phyloP scores from a whole-genome alignment of 2,329 filamentous ascomycete genomes.

The Gliomastix tumulicola region DNA sequence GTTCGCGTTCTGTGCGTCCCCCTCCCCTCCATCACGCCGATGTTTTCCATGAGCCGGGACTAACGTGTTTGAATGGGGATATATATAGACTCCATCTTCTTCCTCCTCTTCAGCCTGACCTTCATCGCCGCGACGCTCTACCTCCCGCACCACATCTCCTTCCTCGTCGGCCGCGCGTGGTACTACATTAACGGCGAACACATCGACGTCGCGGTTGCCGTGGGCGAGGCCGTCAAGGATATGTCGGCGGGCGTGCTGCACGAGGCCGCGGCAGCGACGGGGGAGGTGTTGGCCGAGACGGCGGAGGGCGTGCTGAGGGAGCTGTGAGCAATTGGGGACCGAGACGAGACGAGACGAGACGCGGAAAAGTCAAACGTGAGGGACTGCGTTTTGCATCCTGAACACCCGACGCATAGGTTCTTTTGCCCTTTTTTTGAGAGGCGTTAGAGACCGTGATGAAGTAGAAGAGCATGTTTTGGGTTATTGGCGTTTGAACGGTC shows the following conservation, averaged over 20 bases:
- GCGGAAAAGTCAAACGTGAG: too few relatives aligned
- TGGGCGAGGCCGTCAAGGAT: conserved; percentile 21
- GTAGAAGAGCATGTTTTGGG: too few relatives aligned
- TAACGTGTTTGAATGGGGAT: too few relatives aligned
- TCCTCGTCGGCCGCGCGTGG: conserved; percentile 78
- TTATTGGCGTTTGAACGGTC: too few relatives aligned
- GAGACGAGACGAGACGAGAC: too few relatives aligned
- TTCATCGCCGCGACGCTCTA: conserved; percentile 85
- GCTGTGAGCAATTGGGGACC: background rate
- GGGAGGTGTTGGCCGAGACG: conserved; percentile 9
- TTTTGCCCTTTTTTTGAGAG: too few relatives aligned
- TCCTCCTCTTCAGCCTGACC: conserved; percentile 82
- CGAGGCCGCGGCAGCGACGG: conserved; percentile 11
- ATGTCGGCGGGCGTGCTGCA: conserved; percentile 19
- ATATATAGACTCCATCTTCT: conserved; percentile 78
- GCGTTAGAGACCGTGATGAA: too few relatives aligned
- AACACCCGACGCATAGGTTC: too few relatives aligned
- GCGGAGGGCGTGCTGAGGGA: conserved; percentile 14
- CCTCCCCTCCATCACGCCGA: conserved; percentile 5
- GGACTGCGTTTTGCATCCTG: too few relatives aligned
- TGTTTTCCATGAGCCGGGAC: too few relatives aligned
- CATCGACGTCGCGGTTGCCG: conserved; percentile 34
- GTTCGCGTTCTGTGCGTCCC: conserved; percentile 82
- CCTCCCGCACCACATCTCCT: conserved; percentile 82
- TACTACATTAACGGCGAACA: conserved; percentile 91